A percentile compares a stretch with the other conserved stretches of the same genome.
phyloP scores from a whole-genome alignment of 108 stramenopile genomes.

The Fistulifera solaris region DNA sequence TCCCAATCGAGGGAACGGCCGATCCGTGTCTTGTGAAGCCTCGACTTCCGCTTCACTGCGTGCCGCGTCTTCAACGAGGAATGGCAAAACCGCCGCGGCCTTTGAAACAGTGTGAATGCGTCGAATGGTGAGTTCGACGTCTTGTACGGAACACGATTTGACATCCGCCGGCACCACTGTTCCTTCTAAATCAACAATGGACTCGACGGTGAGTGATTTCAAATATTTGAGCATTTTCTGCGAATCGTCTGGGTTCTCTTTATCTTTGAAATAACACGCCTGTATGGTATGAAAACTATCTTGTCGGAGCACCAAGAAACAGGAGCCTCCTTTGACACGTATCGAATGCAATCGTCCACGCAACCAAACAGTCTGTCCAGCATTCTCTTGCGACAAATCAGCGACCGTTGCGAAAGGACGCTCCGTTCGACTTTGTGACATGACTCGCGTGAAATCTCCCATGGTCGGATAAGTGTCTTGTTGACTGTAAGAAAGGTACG shows the following conservation, averaged over 20 bases:
- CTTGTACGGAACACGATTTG: constrained; percentile 57
- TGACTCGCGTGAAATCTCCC: constrained; percentile 62
- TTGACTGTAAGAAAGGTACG: constrained; percentile 49
- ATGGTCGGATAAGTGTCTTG: constrained; percentile 58
- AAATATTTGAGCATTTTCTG: constrained; percentile 87
- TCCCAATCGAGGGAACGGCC: constrained; percentile 89
- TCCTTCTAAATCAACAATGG: constrained; percentile 88
- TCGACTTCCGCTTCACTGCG: constrained; percentile 87
- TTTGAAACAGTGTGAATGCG: constrained; percentile 83
- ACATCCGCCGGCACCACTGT: constrained; percentile 69
- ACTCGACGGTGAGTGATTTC: constrained; percentile 84
- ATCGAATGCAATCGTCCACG: constrained; percentile 88
- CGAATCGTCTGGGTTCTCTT: constrained; percentile 71
- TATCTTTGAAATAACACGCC: constrained; percentile 92
- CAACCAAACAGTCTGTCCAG: constrained; percentile 80
- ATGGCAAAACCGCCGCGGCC: constrained; percentile 80
- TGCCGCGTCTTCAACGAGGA: constrained; percentile 92
- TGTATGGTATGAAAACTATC: constrained; percentile 90
- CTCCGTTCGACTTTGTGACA: constrained; percentile 71
- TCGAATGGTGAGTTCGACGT: constrained; percentile 75
- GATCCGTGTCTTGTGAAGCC: constrained; percentile 82
- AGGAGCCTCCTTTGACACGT: constrained; percentile 91
- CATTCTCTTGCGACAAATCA: constrained; percentile 41
- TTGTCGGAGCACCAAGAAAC: constrained; percentile 91
- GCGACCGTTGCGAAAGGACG: constrained; percentile 45